Percentiles rank a stretch among this genome's conserved stretches.
Evolutionary conservation across 2,329 filamentous ascomycete genomes (phyloP).

Genomic region (Cadophora sp.): DNA sequence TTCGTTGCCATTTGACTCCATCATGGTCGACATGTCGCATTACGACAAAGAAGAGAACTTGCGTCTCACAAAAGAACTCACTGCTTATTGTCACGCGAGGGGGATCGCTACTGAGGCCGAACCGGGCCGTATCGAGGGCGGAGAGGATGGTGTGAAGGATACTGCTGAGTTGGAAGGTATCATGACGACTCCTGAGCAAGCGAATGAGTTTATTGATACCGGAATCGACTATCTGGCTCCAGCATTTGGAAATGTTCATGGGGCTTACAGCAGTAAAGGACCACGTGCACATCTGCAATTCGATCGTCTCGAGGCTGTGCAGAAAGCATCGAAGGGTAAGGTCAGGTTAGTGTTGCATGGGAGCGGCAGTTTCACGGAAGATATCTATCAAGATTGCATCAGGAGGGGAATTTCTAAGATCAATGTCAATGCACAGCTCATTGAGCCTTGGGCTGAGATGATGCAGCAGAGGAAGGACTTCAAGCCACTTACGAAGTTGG

Average conservation of each 20-base stretch:
- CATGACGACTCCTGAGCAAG: conserved; percentile 68
- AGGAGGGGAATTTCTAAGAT: conserved; percentile 51
- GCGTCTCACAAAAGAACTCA: conserved; percentile 67
- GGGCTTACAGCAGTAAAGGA: conserved; percentile 57
- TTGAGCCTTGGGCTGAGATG: conserved; percentile 40
- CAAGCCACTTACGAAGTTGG: conserved; percentile 38
- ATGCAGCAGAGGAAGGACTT: conserved; percentile 35
- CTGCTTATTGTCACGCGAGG: conserved; percentile 54
- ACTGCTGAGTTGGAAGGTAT: conserved; percentile 66
- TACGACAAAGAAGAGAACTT: conserved; percentile 76
- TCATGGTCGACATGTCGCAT: conserved; percentile 82
- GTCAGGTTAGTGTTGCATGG: conserved; percentile 61
- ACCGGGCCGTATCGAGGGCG: conserved; percentile 73
- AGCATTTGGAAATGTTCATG: conserved; percentile 73
- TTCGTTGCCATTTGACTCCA: conserved; percentile 68
- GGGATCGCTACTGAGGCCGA: conserved; percentile 73
- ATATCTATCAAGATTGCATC: conserved; percentile 59
- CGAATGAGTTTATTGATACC: conserved; percentile 66
- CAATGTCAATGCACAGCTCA: conserved; percentile 41
- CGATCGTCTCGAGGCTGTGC: conserved; percentile 46
- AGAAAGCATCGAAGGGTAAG: conserved; percentile 45
- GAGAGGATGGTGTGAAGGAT: conserved; percentile 78
- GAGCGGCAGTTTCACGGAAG: conserved; percentile 58
- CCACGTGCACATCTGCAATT: conserved; percentile 48
- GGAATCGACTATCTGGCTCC: conserved; percentile 72